Conservation (phyloP, 78 protist genomes). For the Cavenderia fasciculata region DNA sequence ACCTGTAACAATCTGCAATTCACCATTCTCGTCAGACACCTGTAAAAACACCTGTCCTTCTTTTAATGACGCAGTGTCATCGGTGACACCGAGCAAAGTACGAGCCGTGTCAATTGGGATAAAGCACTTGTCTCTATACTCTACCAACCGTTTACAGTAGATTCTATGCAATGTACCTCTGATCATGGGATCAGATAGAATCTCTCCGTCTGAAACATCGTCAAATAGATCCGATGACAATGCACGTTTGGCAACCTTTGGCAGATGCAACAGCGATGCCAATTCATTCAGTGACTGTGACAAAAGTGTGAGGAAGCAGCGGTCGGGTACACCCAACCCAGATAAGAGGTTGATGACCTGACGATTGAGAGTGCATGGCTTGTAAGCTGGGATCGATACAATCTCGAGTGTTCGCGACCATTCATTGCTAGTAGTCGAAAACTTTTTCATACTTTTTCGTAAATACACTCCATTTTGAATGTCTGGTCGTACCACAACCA, state of each 20-base stretch:
- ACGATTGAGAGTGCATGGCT: conserved; percentile 25
- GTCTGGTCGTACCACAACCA: neutral
- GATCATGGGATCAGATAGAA: conserved; percentile 12
- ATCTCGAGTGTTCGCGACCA: conserved; percentile 11
- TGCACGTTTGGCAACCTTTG: neutral
- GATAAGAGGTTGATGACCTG: conserved; percentile 58
- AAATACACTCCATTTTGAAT: neutral
- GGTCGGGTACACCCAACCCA: neutral
- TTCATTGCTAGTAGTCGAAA: neutral
- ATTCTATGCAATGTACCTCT: neutral
- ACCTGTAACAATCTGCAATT: neutral
- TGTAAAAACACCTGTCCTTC: conserved; percentile 31
- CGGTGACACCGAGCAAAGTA: conserved; percentile 62
- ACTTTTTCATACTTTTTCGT: conserved; percentile 44
- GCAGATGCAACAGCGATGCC: neutral
- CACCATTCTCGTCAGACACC: neutral
- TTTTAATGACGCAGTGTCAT: conserved; percentile 22
- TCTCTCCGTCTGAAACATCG: neutral
- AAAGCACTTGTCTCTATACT: neutral
- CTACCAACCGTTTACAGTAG: neutral
- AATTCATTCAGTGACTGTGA: neutral
- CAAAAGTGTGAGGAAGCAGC: neutral
- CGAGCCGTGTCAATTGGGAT: conserved; percentile 24
- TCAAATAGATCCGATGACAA: neutral
- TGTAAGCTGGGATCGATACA: neutral